These are phyloP conservation scores for Aspergillus funiculosus DNA, from an alignment of 495 filamentous ascomycete species.

Conservation along the genomic window DNA sequence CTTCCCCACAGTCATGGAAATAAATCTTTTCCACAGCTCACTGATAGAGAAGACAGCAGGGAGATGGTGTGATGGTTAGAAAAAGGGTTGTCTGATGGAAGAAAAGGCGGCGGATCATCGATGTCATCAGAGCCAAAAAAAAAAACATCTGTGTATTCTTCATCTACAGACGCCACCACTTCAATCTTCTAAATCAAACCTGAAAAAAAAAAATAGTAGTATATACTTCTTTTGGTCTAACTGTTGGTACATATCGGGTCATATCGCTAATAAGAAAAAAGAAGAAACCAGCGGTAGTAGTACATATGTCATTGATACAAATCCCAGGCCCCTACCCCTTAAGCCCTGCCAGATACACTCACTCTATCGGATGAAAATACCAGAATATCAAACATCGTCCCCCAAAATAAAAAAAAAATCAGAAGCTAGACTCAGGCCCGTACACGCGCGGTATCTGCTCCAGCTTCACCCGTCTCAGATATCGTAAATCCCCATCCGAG, in stretches of 20 bases:
- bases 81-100: slow-evolving; percentile 7
- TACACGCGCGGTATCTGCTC: slow-evolving; percentile 34
- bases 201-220: neutral
- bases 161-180: neutral
- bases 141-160: neutral
- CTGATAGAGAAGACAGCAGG: too few relatives aligned
- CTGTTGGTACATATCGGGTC: slow-evolving; percentile 18
- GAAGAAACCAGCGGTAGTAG: slow-evolving; percentile 5
- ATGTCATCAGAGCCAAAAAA: slow-evolving; percentile 13
- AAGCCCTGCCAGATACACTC: slow-evolving; percentile 10
- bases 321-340: slow-evolving; percentile 7
- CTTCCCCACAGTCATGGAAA: neutral
- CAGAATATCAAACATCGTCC: slow-evolving; percentile 3
- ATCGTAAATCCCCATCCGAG: slow-evolving; percentile 41
- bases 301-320: slow-evolving; percentile 14
- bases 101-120: slow-evolving; percentile 7
- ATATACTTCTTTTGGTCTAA: slow-evolving; percentile 11
- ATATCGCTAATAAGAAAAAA: slow-evolving; percentile 17
- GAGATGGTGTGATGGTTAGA: neutral
- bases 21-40: too few relatives aligned
- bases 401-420: slow-evolving; percentile 1
- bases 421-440: slow-evolving; percentile 26
- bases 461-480: slow-evolving; percentile 20
- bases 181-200: too few relatives aligned
- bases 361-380: slow-evolving; percentile 3